Conservation (phyloP, 306 rosid species). For the Prunus dulcis region DNA sequence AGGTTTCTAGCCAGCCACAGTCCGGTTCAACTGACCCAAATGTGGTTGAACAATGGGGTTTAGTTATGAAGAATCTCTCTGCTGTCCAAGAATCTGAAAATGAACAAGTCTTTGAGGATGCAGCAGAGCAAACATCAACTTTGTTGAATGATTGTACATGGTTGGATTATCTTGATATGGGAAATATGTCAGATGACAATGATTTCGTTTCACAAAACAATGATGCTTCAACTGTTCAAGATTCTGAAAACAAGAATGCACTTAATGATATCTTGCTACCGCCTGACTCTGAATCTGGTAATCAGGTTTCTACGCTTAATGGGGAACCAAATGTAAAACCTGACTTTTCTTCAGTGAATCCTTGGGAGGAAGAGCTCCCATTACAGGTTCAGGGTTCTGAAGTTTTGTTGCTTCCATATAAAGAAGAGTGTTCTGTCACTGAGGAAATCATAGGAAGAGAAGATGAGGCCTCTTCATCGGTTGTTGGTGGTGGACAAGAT, state of each 20-base stretch:
- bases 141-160: slow-evolving; percentile 47
- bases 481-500: slow-evolving; percentile 53
- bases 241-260: slow-evolving; percentile 34
- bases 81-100: slow-evolving; percentile 43
- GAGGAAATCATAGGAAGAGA: slow-evolving; percentile 39
- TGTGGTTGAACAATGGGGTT: slow-evolving; percentile 33
- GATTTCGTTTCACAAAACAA: slow-evolving; percentile 35
- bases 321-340: slow-evolving; percentile 34
- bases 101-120: slow-evolving; percentile 43
- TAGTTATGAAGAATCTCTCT: slow-evolving; percentile 30
- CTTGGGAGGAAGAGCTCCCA: slow-evolving; percentile 72
- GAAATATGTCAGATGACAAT: slow-evolving; percentile 26
- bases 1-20: slow-evolving; percentile 42
- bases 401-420: slow-evolving; percentile 75
- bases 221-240: slow-evolving; percentile 35
- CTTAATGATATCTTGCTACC: slow-evolving; percentile 32
- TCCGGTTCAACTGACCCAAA: slow-evolving; percentile 33
- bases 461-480: slow-evolving; percentile 58
- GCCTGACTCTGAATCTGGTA: slow-evolving; percentile 38
- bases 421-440: slow-evolving; percentile 48
- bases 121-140: slow-evolving; percentile 38
- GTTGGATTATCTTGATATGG: slow-evolving; percentile 78
- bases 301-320: slow-evolving; percentile 25
- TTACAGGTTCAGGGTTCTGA: slow-evolving; percentile 68
- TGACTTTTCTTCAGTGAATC: slow-evolving; percentile 40